These are phyloP conservation scores for Sugiyamaella chiloensis DNA, from an alignment of 805 yeast species.

Conservation along the genomic window DNA sequence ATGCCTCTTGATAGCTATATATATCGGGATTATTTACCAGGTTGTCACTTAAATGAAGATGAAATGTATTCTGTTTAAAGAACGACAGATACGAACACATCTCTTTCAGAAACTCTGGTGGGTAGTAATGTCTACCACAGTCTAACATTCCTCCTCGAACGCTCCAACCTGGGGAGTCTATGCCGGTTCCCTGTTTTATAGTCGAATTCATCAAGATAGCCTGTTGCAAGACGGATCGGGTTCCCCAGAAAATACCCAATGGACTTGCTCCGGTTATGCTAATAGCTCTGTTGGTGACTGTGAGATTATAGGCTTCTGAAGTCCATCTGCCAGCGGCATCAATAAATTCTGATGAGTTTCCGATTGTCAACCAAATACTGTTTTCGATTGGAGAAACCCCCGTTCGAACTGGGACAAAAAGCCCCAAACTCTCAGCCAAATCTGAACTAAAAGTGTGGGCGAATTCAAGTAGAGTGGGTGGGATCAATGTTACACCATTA, in stretches of 20 bases:
- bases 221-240: slow-evolving; percentile 10
- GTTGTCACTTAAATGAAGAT: background rate
- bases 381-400: background rate
- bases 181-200: slow-evolving; percentile 4
- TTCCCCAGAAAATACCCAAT: slow-evolving; percentile 12
- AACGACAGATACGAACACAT: slow-evolving; percentile 11
- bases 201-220: background rate
- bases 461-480: slow-evolving; percentile 23
- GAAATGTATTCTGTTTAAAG: slow-evolving; percentile 14
- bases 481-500: slow-evolving; percentile 10
- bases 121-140: slow-evolving; percentile 12
- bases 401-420: background rate
- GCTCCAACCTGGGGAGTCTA: slow-evolving; percentile 11
- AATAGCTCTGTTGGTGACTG: slow-evolving; percentile 3
- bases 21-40: background rate
- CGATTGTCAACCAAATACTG: slow-evolving; percentile 7
- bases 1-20: background rate
- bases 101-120: slow-evolving; percentile 8
- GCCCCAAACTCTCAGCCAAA: background rate
- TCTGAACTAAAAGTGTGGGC: slow-evolving; percentile 23
- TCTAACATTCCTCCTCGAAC: slow-evolving; percentile 9
- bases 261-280: slow-evolving; percentile 11
- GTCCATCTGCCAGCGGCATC: slow-evolving; percentile 8
- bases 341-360: background rate
- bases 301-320: slow-evolving; percentile 9